Conservation (phyloP, 306 rosid species). For the Nissolia schottii region DNA sequence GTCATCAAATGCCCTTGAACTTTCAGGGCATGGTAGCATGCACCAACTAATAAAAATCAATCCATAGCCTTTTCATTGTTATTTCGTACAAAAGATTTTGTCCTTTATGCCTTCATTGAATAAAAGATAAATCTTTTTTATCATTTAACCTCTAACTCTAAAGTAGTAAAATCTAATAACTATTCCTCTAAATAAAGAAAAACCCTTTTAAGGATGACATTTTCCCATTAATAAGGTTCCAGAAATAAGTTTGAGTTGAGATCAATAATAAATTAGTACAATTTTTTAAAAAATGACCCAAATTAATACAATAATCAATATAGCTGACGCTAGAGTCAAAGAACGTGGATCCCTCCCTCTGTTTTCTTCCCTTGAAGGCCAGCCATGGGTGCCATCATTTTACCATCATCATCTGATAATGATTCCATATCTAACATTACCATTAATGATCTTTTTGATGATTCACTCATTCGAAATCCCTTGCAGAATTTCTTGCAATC, state of each 20-base stretch:
- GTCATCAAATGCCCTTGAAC: no score
- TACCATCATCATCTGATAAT: neutral
- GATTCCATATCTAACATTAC: neutral
- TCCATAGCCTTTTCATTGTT: no score
- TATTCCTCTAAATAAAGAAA: no score
- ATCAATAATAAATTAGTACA: neutral
- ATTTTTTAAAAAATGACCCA: neutral
- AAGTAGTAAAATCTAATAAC: no score
- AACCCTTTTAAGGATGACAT: neutral
- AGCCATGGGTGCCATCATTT: neutral
- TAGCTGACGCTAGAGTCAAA: neutral
- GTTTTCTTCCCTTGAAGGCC: neutral
- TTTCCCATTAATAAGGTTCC: neutral
- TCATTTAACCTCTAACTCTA: no score
- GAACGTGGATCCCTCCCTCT: neutral
- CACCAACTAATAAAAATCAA: no score
- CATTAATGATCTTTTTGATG: constrained; percentile 14
- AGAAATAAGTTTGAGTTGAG: neutral
- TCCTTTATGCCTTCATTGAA: no score
- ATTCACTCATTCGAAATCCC: constrained; percentile 20
- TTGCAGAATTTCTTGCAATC: constrained; percentile 14
- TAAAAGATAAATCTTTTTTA: no score
- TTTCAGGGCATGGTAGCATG: no score
- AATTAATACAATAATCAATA: neutral
- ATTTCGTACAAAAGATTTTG: no score